Percentiles rank a stretch among this genome's conserved stretches.
Conservation (phyloP, 371 early-diverging fungal species). For the Cokeromyces recurvatus region DNA sequence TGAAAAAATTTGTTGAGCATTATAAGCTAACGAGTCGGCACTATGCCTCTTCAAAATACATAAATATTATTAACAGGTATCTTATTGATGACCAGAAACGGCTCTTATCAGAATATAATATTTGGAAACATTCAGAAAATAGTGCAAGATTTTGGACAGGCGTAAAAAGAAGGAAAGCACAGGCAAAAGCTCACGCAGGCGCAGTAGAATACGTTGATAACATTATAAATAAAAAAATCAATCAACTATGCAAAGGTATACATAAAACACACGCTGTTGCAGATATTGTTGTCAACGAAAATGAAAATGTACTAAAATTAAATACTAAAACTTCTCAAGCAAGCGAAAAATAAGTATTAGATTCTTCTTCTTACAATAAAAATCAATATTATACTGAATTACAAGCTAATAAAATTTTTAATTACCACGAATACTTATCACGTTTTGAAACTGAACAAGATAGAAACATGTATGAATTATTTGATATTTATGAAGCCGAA, state of each 20-base stretch:
- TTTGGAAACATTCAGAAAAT: conserved; percentile 9
- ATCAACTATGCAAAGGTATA: conserved; percentile 11
- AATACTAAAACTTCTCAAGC: conserved; percentile 8
- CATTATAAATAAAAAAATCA: conserved; percentile 6
- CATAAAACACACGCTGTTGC: not conserved
- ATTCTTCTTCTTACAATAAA: conserved; percentile 6
- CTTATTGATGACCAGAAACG: conserved; percentile 11
- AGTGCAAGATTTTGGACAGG: conserved; percentile 9
- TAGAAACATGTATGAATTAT: conserved; percentile 11
- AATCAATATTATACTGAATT: conserved; percentile 5
- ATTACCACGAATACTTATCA: conserved; percentile 9
- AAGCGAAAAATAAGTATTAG: conserved; percentile 7
- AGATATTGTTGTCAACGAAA: conserved; percentile 8
- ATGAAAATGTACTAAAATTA: conserved; percentile 9
- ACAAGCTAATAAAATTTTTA: conserved; percentile 7
- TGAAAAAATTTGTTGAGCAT: conserved; percentile 1
- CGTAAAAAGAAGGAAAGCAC: conserved; percentile 7
- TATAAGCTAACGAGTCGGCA: conserved; percentile 4
- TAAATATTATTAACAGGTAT: conserved; percentile 6
- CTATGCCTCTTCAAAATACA: conserved; percentile 9
- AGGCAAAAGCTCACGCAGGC: conserved; percentile 7
- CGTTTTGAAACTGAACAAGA: conserved; percentile 11
- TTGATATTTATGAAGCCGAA: conserved; percentile 12
- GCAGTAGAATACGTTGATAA: conserved; percentile 7
- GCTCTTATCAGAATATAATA: conserved; percentile 10